Percentiles rank a stretch among this genome's conserved stretches.
Conservation (phyloP, 2,329 filamentous ascomycete genomes). For the Sphaceloma murrayae region DNA sequence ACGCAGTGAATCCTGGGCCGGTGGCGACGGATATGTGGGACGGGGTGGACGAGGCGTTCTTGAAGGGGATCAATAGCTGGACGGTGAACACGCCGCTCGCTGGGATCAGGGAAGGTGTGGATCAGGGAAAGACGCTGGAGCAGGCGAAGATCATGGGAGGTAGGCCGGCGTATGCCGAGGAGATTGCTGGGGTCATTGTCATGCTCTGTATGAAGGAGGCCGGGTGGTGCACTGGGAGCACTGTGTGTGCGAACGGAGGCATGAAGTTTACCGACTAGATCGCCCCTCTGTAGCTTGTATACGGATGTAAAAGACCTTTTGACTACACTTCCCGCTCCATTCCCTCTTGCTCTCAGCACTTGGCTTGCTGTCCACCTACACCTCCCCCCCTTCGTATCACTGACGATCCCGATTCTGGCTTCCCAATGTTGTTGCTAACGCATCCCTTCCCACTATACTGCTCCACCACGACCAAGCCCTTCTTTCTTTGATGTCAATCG, state of each 20-base stretch:
- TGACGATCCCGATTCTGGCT: too few species aligned
- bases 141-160: conserved; percentile 41
- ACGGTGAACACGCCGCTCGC: conserved; percentile 57
- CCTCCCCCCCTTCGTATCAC: too few species aligned
- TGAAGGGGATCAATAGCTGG: conserved; percentile 49
- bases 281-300: too few species aligned
- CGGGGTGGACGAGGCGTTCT: conserved; percentile 48
- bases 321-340: too few species aligned
- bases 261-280: conserved; percentile 45
- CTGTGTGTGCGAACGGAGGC: conserved; percentile 72
- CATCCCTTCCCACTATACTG: too few species aligned
- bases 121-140: conserved; percentile 47
- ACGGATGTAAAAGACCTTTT: too few species aligned
- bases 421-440: too few species aligned
- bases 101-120: conserved; percentile 50
- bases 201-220: conserved; percentile 65
- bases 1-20: conserved; percentile 56
- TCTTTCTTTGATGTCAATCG: too few species aligned
- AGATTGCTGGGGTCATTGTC: conserved; percentile 66
- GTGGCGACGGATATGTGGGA: conserved; percentile 59
- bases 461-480: too few species aligned
- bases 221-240: conserved; percentile 67
- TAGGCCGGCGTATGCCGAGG: conserved; percentile 54
- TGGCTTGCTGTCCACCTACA: too few species aligned
- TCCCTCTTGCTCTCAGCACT: too few species aligned